Conservation (phyloP, 805 yeast genomes). For the Geotrichum ghanense region DNA sequence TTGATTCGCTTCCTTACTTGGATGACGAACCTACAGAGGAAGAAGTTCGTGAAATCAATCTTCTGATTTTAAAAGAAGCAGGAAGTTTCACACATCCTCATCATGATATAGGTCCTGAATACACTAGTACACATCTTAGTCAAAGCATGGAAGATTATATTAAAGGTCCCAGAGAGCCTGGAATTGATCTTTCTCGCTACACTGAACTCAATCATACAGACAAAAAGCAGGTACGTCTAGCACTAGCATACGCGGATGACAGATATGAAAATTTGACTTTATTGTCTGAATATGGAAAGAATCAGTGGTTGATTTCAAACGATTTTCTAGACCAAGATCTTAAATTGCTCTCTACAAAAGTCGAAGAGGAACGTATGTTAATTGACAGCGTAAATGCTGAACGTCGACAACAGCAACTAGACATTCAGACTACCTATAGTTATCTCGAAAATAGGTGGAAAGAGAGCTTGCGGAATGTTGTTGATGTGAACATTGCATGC, state of each 20-base stretch:
- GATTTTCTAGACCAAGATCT: conserved; percentile 19
- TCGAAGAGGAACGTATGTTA: conserved; percentile 8
- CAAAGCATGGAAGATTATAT: conserved; percentile 6
- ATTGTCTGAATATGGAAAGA: conserved; percentile 18
- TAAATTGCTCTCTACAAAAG: conserved; percentile 13
- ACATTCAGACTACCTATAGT: conserved; percentile 11
- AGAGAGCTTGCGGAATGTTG: conserved; percentile 10
- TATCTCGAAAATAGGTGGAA: conserved; percentile 17
- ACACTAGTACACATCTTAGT: neutral
- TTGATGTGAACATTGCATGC: conserved; percentile 15
- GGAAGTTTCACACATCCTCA: neutral
- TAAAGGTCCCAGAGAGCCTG: conserved; percentile 5
- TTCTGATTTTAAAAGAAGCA: conserved; percentile 4
- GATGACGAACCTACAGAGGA: conserved; percentile 5
- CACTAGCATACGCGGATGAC: conserved; percentile 18
- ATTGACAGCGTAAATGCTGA: conserved; percentile 12
- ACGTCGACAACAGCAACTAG: conserved; percentile 12
- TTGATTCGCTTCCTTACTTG: conserved; percentile 7
- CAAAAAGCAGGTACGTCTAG: conserved; percentile 16
- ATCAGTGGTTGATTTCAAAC: conserved; percentile 23
- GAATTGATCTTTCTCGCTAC: conserved; percentile 19
- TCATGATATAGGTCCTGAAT: neutral
- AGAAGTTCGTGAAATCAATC: neutral
- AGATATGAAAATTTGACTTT: conserved; percentile 20
- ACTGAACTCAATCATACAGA: conserved; percentile 13